Percentiles rank a stretch among this genome's conserved stretches.
Conservation (phyloP, 495 filamentous ascomycete genomes). For the Pseudomonodictys pantanalensis region DNA sequence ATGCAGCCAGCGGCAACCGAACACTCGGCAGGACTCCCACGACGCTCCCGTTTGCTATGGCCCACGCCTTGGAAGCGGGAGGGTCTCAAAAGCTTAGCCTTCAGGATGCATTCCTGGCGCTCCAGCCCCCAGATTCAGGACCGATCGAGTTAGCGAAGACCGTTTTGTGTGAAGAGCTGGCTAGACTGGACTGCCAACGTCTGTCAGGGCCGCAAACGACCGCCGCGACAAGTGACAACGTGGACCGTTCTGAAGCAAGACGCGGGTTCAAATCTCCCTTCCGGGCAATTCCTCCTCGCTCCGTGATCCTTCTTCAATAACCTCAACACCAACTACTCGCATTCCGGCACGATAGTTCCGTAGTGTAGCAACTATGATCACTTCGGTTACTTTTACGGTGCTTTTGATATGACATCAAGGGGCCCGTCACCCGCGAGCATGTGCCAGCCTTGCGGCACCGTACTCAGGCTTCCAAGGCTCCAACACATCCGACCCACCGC, state of each 20-base stretch:
- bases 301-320: neutral
- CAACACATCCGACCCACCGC: no score
- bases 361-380: no score
- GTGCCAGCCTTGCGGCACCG: no score
- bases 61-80: neutral
- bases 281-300: neutral
- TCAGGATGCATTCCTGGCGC: slow-evolving; percentile 1
- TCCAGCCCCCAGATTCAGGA: slow-evolving; percentile 6
- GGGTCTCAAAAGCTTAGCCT: neutral
- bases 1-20: slow-evolving; percentile 24
- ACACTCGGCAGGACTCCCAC: slow-evolving; percentile 11
- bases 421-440: no score
- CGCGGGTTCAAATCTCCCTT: neutral
- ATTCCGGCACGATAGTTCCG: no score
- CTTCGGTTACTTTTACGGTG: no score
- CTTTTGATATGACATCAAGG: no score
- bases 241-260: slow-evolving; percentile 8
- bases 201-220: slow-evolving; percentile 6
- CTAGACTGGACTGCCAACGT: neutral
- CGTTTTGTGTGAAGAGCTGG: neutral
- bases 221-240: slow-evolving; percentile 12
- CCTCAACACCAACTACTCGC: no score
- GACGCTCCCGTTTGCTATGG: slow-evolving; percentile 12
- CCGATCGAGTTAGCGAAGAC: slow-evolving; percentile 1
- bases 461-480: no score